Conservation (phyloP, 2,329 filamentous ascomycete species). For the Conoideocrella luteorostrata region DNA sequence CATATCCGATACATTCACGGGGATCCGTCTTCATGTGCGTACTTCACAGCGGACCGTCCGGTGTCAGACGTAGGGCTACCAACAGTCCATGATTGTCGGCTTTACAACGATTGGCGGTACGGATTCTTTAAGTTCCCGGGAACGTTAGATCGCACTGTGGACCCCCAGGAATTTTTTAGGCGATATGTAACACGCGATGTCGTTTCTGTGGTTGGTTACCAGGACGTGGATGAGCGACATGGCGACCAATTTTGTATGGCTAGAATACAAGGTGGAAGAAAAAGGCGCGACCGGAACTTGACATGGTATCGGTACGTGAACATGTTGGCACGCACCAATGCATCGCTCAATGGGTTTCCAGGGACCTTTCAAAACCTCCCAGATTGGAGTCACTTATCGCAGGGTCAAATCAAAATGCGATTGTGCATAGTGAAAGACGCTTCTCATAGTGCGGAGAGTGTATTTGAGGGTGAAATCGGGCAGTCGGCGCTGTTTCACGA, state of each 20-base stretch:
- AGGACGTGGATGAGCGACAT: background rate
- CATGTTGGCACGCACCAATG: slow-evolving; percentile 5
- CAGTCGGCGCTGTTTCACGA: background rate
- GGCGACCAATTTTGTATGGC: slow-evolving; percentile 8
- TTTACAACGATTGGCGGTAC: slow-evolving; percentile 8
- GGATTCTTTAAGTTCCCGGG: slow-evolving; percentile 2
- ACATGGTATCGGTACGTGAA: slow-evolving; percentile 9
- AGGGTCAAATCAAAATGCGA: background rate
- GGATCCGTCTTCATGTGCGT: background rate
- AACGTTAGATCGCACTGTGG: background rate
- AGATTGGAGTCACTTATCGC: background rate
- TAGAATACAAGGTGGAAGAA: slow-evolving; percentile 3
- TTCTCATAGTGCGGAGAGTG: background rate
- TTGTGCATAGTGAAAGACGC: background rate
- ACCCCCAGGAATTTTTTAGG: background rate
- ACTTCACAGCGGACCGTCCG: background rate
- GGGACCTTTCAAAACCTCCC: background rate
- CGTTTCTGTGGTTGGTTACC: background rate
- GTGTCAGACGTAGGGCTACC: background rate
- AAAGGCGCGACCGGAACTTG: slow-evolving; percentile 6
- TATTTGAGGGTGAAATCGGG: background rate
- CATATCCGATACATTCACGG: background rate
- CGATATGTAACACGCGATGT: slow-evolving; percentile 1
- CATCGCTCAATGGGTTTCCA: background rate
- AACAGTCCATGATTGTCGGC: background rate